A percentile compares a stretch with the other conserved stretches of the same genome.
Evolutionary conservation across 164 flowering plant genomes (phyloP).

Genomic region (Platanus orientalis): DNA sequence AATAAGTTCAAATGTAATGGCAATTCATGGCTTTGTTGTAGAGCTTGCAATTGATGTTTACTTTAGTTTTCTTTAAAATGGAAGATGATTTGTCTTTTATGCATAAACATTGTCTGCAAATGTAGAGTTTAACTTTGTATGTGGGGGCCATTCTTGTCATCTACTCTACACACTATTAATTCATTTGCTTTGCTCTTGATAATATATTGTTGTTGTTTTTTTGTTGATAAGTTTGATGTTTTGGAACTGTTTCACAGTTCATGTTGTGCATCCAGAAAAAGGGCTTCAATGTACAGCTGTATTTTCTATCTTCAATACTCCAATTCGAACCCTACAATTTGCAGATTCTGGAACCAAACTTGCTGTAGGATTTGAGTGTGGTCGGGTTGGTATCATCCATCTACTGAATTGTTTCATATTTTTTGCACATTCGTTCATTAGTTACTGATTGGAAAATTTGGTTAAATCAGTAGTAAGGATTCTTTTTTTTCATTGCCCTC

Average conservation of each 20-base stretch:
- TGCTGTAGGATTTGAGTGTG: slow-evolving; percentile 73
- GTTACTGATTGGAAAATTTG: slow-evolving; percentile 36
- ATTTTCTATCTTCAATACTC: slow-evolving; percentile 52
- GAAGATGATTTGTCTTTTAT: background rate
- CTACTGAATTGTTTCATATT: slow-evolving; percentile 2
- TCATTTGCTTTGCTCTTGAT: no score
- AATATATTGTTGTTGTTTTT: background rate
- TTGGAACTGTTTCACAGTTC: slow-evolving; percentile 40
- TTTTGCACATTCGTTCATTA: no score
- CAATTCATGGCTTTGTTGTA: no score
- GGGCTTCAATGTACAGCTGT: slow-evolving; percentile 48
- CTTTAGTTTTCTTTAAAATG: no score
- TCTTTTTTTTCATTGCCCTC: slow-evolving; percentile 3
- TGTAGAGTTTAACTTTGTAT: no score
- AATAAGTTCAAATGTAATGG: no score
- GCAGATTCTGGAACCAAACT: slow-evolving; percentile 51
- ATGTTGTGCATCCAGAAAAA: slow-evolving; percentile 28
- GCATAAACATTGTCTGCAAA: background rate
- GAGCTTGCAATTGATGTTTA: no score
- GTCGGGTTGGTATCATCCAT: slow-evolving; percentile 49
- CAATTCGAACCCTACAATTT: slow-evolving; percentile 46
- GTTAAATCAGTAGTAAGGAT: slow-evolving; percentile 1
- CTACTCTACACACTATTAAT: background rate
- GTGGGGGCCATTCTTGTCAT: background rate
- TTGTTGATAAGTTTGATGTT: slow-evolving; percentile 5